phyloP scores from a whole-genome alignment of 116 monocot species.

The Cymodocea nodosa region DNA sequence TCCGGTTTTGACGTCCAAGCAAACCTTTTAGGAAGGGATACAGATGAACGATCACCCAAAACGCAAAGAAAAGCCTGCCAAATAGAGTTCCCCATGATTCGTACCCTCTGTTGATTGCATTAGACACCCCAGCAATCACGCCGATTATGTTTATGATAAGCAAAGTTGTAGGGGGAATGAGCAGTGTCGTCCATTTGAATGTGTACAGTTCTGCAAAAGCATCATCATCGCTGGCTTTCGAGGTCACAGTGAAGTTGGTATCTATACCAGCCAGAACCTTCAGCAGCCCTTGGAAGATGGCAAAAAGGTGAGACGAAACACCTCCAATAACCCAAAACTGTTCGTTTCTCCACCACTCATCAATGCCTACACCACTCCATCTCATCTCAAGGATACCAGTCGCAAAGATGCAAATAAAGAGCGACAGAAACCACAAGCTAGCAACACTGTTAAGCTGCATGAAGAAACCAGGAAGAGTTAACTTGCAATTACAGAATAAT shows the following conservation, averaged over 20 bases:
- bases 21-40: slow-evolving; percentile 94
- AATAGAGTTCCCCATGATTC: slow-evolving; percentile 91
- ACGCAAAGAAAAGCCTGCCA: slow-evolving; percentile 79
- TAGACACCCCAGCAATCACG: slow-evolving; percentile 74
- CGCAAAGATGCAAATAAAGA: slow-evolving; percentile 80
- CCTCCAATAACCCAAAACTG: slow-evolving; percentile 98
- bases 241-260: slow-evolving; percentile 82
- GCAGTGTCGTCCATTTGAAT: slow-evolving; percentile 86
- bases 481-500: background rate
- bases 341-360: slow-evolving; percentile 96
- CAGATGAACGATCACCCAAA: slow-evolving; percentile 92
- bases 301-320: slow-evolving; percentile 80
- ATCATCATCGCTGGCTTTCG: slow-evolving; percentile 68
- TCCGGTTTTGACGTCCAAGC: slow-evolving; percentile 71
- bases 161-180: slow-evolving; percentile 77
- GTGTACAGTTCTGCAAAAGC: slow-evolving; percentile 70
- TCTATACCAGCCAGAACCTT: slow-evolving; percentile 84
- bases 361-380: slow-evolving; percentile 82
- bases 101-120: slow-evolving; percentile 88
- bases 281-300: slow-evolving; percentile 70
- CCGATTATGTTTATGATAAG: slow-evolving; percentile 69
- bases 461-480: background rate
- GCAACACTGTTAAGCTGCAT: slow-evolving; percentile 77
- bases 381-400: slow-evolving; percentile 93
- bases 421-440: slow-evolving; percentile 81